A percentile compares a stretch with the other conserved stretches of the same genome.
These are phyloP conservation scores for Raddia guianensis DNA, from an alignment of 176 grass and related monocot species.

Conservation along the genomic window DNA sequence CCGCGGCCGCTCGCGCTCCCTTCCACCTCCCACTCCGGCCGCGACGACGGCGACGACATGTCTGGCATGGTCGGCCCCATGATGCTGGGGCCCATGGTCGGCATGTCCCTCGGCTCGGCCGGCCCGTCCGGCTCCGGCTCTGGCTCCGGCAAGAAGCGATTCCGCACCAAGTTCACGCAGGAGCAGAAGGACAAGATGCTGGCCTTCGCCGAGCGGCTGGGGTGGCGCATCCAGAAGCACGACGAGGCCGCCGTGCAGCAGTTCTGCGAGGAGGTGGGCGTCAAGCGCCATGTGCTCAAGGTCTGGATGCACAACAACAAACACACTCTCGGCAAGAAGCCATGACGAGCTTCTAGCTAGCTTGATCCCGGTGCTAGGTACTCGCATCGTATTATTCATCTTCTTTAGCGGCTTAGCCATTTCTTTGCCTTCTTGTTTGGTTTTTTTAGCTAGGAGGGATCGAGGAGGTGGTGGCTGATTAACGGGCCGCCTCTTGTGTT, in stretches of 20 bases:
- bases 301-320: slow-evolving; percentile 99
- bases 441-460: slow-evolving; percentile 15
- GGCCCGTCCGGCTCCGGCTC: slow-evolving; percentile 50
- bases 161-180: slow-evolving; percentile 86
- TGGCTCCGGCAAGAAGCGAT: slow-evolving; percentile 74
- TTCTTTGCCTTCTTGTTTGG: slow-evolving; percentile 12
- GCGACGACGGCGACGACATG: slow-evolving; percentile 67
- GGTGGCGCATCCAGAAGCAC: slow-evolving; percentile 97
- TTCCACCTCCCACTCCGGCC: slow-evolving; percentile 61
- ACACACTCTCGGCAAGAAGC: slow-evolving; percentile 86
- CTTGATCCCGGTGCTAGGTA: slow-evolving; percentile 22
- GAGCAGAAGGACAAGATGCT: slow-evolving; percentile 98
- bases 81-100: slow-evolving; percentile 48
- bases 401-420: slow-evolving; percentile 25
- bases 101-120: slow-evolving; percentile 48
- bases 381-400: not conserved
- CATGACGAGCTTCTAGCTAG: not conserved
- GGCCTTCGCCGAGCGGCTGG: slow-evolving; percentile 78
- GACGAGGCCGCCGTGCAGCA: slow-evolving; percentile 91
- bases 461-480: not conserved
- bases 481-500: not conserved
- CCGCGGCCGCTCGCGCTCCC: slow-evolving; percentile 65
- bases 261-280: slow-evolving; percentile 80
- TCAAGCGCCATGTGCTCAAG: slow-evolving; percentile 87
- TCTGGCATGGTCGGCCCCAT: slow-evolving; percentile 53